Conservation (phyloP, 352 stramenopile species). For the Phytophthora melonis region DNA sequence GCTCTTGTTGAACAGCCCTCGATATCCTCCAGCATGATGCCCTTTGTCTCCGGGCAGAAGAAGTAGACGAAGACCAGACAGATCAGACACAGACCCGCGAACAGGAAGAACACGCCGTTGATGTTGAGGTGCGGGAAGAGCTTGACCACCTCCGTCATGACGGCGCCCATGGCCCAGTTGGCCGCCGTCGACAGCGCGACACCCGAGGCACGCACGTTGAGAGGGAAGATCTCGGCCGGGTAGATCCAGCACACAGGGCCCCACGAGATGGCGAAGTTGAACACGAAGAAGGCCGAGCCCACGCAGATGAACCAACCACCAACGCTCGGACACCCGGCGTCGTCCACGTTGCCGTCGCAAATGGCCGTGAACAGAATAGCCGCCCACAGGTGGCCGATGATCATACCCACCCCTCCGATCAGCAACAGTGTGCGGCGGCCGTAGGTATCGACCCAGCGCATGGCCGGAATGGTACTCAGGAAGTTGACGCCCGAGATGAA, state of each 20-base stretch:
- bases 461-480: slow-evolving; percentile 8
- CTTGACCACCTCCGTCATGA: no score
- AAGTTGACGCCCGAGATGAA: slow-evolving; percentile 44
- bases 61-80: no score
- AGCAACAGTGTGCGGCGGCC: slow-evolving; percentile 53
- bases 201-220: slow-evolving; percentile 23
- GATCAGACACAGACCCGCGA: no score
- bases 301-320: slow-evolving; percentile 53
- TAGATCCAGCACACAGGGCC: slow-evolving; percentile 58
- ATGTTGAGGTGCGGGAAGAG: no score
- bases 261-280: slow-evolving; percentile 33
- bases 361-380: slow-evolving; percentile 45
- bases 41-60: no score
- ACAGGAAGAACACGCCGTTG: no score
- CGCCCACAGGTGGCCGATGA: no score
- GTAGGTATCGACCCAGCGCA: slow-evolving; percentile 39
- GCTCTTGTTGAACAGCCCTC: no score
- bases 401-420: slow-evolving; percentile 26
- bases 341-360: slow-evolving; percentile 44
- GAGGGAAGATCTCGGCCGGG: slow-evolving; percentile 59
- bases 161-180: no score
- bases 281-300: background rate
- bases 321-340: slow-evolving; percentile 34
- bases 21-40: no score
- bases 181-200: no score